Percentiles rank a stretch among this genome's conserved stretches.
Conservation (phyloP, 2,329 filamentous ascomycete species). For the Dothidotthia symphoricarpi region DNA sequence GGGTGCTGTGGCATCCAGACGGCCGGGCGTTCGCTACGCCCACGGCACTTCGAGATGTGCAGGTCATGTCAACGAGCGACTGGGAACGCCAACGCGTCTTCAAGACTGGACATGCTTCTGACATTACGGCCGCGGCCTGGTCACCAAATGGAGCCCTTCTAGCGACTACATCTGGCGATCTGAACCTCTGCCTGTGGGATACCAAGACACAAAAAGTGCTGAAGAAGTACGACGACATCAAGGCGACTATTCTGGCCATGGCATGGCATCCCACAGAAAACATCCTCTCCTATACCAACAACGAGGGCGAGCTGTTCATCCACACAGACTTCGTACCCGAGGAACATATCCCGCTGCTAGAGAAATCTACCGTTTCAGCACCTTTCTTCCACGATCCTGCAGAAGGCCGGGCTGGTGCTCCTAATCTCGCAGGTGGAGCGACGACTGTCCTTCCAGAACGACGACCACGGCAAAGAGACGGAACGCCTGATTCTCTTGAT, state of each 20-base stretch:
- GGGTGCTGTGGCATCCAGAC: constrained; percentile 88
- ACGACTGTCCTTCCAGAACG: constrained; percentile 53
- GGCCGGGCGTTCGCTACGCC: constrained; percentile 85
- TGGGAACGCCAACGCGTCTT: constrained; percentile 87
- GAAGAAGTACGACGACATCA: constrained; percentile 68
- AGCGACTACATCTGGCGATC: constrained; percentile 59
- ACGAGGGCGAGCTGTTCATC: constrained; percentile 90
- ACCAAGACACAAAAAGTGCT: constrained; percentile 81
- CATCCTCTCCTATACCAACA: constrained; percentile 85
- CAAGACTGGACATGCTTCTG: constrained; percentile 72
- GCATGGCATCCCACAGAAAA: constrained; percentile 91
- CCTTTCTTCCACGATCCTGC: constrained; percentile 83
- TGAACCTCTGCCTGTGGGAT: constrained; percentile 80
- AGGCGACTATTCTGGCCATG: constrained; percentile 76
- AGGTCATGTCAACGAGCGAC: constrained; percentile 82
- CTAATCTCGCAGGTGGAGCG: constrained; percentile 56
- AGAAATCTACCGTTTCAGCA: constrained; percentile 65
- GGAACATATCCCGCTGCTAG: constrained; percentile 51
- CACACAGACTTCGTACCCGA: constrained; percentile 64
- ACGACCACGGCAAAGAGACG: constrained; percentile 52
- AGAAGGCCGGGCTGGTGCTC: constrained; percentile 62
- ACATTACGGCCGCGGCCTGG: constrained; percentile 87
- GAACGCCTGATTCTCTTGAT: constrained; percentile 74
- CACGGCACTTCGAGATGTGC: constrained; percentile 73
- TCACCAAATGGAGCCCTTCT: constrained; percentile 91